Evolutionary conservation across 495 filamentous ascomycete genomes (phyloP).

Genomic region (Talaromyces borbonicus): DNA sequence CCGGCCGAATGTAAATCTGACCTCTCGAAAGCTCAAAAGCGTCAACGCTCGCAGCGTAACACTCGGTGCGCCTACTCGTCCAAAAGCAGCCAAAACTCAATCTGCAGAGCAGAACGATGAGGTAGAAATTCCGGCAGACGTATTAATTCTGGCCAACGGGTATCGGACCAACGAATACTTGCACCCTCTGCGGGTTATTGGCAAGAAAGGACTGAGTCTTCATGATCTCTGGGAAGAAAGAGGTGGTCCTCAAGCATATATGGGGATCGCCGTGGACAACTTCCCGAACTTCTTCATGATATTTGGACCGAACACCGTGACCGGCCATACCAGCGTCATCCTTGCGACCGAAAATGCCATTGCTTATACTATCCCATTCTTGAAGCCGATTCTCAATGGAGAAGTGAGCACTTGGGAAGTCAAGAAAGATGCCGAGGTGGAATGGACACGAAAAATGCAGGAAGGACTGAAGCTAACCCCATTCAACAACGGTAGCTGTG

Average conservation of each 20-base stretch:
- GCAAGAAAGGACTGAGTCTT: constrained; percentile 37
- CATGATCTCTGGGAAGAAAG: constrained; percentile 44
- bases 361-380: constrained; percentile 33
- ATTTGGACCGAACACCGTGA: constrained; percentile 56
- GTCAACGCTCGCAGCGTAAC: constrained; percentile 41
- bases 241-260: constrained; percentile 54
- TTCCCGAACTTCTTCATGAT: constrained; percentile 65
- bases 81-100: constrained; percentile 13
- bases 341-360: constrained; percentile 52
- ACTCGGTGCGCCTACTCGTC: constrained; percentile 30
- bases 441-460: constrained; percentile 46
- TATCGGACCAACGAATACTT: constrained; percentile 40
- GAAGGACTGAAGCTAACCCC: constrained; percentile 42
- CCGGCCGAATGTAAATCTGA: constrained; percentile 45
- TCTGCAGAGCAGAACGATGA: constrained; percentile 21
- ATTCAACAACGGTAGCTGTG: constrained; percentile 42
- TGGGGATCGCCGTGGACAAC: constrained; percentile 51
- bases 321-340: constrained; percentile 53
- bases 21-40: constrained; percentile 40
- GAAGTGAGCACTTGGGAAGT: constrained; percentile 33
- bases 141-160: constrained; percentile 51
- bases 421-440: constrained; percentile 42
- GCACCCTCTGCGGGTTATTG: constrained; percentile 28
- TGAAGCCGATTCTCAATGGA: constrained; percentile 30
- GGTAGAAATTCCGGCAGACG: constrained; percentile 43